phyloP scores from a whole-genome alignment of 1,139 yeast species.

The Kodamaea anthophila region DNA sequence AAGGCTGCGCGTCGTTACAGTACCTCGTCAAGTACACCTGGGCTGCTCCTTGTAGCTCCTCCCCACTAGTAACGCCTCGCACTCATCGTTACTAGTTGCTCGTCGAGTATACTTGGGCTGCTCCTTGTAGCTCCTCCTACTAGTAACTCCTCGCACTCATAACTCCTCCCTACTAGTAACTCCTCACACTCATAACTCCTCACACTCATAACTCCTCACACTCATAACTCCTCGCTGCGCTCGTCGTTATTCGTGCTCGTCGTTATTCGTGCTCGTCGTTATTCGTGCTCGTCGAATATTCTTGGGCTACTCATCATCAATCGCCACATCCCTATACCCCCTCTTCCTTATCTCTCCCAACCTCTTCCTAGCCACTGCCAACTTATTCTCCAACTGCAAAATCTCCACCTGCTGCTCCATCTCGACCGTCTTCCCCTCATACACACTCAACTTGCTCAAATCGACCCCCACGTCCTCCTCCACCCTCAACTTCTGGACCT shows the following conservation, averaged over 20 bases:
- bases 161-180: too few relatives aligned
- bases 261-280: neutral
- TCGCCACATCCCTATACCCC: conserved; percentile 56
- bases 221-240: neutral
- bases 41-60: too few relatives aligned
- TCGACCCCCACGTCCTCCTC: conserved; percentile 44
- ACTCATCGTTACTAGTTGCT: too few relatives aligned
- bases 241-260: neutral
- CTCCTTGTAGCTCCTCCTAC: neutral
- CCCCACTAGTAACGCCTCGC: too few relatives aligned
- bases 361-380: conserved; percentile 68
- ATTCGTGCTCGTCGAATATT: neutral
- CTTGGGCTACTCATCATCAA: conserved; percentile 36
- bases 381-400: conserved; percentile 70
- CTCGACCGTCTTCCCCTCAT: conserved; percentile 80
- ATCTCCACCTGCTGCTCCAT: conserved; percentile 95
- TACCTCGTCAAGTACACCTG: too few relatives aligned
- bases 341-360: conserved; percentile 81
- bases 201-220: neutral
- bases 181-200: neutral
- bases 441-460: conserved; percentile 63
- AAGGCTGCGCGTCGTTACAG: too few relatives aligned
- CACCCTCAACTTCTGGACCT: conserved; percentile 58
- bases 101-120: neutral
- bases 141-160: neutral